phyloP scores from a whole-genome alignment of 495 filamentous ascomycete species.

The Hyaloscypha finlandica region DNA sequence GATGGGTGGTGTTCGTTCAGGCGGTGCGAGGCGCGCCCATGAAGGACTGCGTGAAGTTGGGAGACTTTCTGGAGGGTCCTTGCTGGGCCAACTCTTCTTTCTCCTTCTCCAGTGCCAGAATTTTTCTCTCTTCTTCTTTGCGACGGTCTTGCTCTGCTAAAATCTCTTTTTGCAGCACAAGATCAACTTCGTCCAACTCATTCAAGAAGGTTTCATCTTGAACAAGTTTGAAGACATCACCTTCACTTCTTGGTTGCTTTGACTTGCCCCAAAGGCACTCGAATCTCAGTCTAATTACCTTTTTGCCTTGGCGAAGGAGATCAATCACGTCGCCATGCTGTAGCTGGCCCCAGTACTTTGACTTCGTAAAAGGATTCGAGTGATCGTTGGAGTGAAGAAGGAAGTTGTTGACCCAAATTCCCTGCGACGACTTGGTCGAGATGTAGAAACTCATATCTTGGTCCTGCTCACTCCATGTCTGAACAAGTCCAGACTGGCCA shows the following conservation, averaged over 20 bases:
- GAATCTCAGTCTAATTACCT: slow-evolving; percentile 52
- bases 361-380: slow-evolving; percentile 41
- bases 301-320: slow-evolving; percentile 31
- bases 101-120: slow-evolving; percentile 10
- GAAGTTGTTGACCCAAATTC: slow-evolving; percentile 72
- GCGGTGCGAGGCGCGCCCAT: not conserved
- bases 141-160: slow-evolving; percentile 15
- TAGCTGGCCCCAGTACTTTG: slow-evolving; percentile 63
- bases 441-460: slow-evolving; percentile 68
- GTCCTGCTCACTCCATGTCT: slow-evolving; percentile 45
- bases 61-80: not conserved
- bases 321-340: slow-evolving; percentile 70
- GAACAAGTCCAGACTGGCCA: slow-evolving; percentile 1
- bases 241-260: slow-evolving; percentile 32
- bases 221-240: slow-evolving; percentile 11
- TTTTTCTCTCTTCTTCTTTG: slow-evolving; percentile 19
- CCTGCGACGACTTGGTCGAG: slow-evolving; percentile 67
- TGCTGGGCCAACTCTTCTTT: slow-evolving; percentile 6
- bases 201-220: slow-evolving; percentile 8
- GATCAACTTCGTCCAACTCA: slow-evolving; percentile 25
- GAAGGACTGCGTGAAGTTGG: slow-evolving; percentile 14
- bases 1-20: not conserved
- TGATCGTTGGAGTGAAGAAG: slow-evolving; percentile 52
- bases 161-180: slow-evolving; percentile 16
- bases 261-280: slow-evolving; percentile 57